Base-by-base conservation (phyloP, 2,329 filamentous ascomycete species). In the Venturia carpophila region DNA sequence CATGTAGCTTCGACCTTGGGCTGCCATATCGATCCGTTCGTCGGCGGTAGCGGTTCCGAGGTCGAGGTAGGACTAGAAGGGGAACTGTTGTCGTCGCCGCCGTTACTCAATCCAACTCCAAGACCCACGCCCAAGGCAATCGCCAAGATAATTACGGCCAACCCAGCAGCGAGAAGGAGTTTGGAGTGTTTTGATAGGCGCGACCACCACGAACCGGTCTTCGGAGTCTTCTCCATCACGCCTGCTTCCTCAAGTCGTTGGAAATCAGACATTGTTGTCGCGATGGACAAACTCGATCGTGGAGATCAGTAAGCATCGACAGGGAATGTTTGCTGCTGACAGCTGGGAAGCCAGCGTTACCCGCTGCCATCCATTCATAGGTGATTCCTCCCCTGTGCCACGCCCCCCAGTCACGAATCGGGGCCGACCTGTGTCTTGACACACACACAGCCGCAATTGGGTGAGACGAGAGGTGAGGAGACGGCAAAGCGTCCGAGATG, bases 121-220 rank as follows among this genome's bases (percentile, higher is more conserved):
- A 87, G 75, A 3, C 84, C 85, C 24, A 87, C 72, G 0, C 77
- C 81, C 10, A 86, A 72, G 0, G 73, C 80, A 47, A 84, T 67
- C 60, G 79, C 70, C 2, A 73, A 39, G 27, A 74, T 37, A 10
- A 65, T 63, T 37, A 70, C 5, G 17, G 71, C 37, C 5, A 66
- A 58, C 27, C 64, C 66, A 34, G 74, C 43, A 41, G 45, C 47
- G 45, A 55, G 24, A 11, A 47, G 47, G 30, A 58, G 13, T 58
- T 62, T 62, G 24, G 39, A 42, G 21, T 37, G 60, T 39, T 39
- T 10, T 19, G 39, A 43, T 21, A 34, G 39, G 60, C 60, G 60
- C 19, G 39, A 27, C 60, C 60, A 62, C 60, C 60, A 62, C 24
- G 39, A 43, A 34, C 19, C 37, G 39, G 37, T 37, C 7, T 21